A percentile compares a stretch with the other conserved stretches of the same genome.
phyloP scores from a whole-genome alignment of 371 early-diverging fungal genomes.

The Rhizomucor miehei region DNA sequence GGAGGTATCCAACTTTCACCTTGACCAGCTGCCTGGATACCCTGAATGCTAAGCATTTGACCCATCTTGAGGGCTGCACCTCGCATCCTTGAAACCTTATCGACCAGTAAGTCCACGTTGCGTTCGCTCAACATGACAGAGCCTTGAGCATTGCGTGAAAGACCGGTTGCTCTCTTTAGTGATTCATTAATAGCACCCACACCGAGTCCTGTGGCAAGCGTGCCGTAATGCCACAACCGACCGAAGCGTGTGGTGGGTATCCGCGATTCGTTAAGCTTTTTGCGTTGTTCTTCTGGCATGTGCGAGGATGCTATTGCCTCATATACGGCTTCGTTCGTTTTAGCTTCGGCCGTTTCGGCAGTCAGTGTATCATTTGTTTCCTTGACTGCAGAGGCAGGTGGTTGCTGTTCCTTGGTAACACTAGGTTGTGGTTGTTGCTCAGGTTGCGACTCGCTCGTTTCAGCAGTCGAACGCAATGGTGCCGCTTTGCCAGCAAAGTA shows the following conservation, averaged over 20 bases:
- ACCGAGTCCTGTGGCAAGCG: conserved; percentile 73
- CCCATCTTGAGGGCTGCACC: conserved; percentile 97
- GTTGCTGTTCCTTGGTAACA: too few relatives aligned
- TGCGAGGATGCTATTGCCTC: background rate
- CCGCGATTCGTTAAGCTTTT: conserved; percentile 48
- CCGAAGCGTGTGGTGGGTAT: conserved; percentile 67
- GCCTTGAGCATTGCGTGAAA: conserved; percentile 40
- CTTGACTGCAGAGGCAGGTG: background rate
- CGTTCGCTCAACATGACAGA: conserved; percentile 68
- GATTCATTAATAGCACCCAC: conserved; percentile 76
- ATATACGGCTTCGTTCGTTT: background rate
- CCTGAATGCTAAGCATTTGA: conserved; percentile 97
- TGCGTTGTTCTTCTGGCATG: conserved; percentile 8
- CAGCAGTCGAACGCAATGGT: too few relatives aligned
- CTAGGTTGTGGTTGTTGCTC: too few relatives aligned
- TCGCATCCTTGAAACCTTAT: conserved; percentile 89
- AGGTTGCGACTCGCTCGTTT: too few relatives aligned
- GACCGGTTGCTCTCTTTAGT: conserved; percentile 60
- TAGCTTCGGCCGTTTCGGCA: background rate
- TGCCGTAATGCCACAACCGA: conserved; percentile 68
- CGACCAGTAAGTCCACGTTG: conserved; percentile 87
- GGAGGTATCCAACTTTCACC: conserved; percentile 61
- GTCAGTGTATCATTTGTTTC: background rate
- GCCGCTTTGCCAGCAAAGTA: conserved; percentile 1
- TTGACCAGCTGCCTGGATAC: conserved; percentile 39